phyloP scores from a whole-genome alignment of 1,284 basidiomycete species.

The Porodaedalea pini region DNA sequence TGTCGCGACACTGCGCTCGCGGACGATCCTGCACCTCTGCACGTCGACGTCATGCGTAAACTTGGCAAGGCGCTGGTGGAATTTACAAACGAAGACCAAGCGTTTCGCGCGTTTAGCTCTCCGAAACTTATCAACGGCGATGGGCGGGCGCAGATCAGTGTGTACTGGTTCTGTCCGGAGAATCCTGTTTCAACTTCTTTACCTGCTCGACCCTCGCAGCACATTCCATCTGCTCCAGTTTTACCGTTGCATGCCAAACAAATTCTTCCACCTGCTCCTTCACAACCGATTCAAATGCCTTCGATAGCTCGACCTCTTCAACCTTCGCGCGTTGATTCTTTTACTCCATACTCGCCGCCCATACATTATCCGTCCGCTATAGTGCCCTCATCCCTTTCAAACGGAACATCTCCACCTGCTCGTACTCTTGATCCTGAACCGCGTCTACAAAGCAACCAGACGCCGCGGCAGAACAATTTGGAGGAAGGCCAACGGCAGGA shows the following conservation, averaged over 20 bases:
- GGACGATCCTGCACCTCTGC: slow-evolving; percentile 7
- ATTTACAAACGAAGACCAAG: not conserved
- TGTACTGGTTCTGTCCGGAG: not conserved
- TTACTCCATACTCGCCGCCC: not conserved
- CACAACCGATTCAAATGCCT: too few relatives aligned
- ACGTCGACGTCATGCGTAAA: not conserved
- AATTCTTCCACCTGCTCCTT: not conserved
- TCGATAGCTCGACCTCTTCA: too few relatives aligned
- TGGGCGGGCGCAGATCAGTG: slow-evolving; percentile 5
- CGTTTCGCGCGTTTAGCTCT: slow-evolving; percentile 2
- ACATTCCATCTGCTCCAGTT: too few relatives aligned
- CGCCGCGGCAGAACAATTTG: not conserved
- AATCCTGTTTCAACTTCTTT: not conserved
- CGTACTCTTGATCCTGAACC: not conserved
- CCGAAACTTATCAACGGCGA: slow-evolving; percentile 5
- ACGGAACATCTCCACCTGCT: too few relatives aligned
- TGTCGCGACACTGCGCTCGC: slow-evolving; percentile 1
- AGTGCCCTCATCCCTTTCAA: too few relatives aligned
- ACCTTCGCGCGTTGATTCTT: too few relatives aligned
- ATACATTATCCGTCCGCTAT: not conserved
- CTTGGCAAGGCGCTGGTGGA: slow-evolving; percentile 9
- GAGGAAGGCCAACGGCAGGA: not conserved
- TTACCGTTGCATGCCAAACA: not conserved
- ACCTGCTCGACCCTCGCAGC: not conserved
- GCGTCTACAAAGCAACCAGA: not conserved